Conservation (phyloP, 371 early-diverging fungal species). For the Phascolomyces articulosus region DNA sequence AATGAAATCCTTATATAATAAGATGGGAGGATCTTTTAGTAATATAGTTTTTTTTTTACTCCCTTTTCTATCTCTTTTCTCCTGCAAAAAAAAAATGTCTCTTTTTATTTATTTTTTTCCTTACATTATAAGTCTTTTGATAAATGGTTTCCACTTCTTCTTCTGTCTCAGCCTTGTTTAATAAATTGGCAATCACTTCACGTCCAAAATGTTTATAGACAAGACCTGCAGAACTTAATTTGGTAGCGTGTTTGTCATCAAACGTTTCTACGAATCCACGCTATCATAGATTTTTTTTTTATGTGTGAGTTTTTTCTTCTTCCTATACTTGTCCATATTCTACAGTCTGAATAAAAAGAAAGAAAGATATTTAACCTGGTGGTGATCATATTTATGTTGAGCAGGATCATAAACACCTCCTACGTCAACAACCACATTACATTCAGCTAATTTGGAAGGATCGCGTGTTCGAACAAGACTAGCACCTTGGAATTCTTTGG, state of each 20-base stretch:
- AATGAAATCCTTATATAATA: conserved; percentile 56
- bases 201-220: conserved; percentile 94
- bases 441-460: conserved; percentile 71
- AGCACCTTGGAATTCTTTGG: conserved; percentile 72
- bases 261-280: conserved; percentile 93
- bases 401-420: conserved; percentile 93
- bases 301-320: background rate
- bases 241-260: conserved; percentile 75
- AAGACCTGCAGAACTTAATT: conserved; percentile 92
- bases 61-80: background rate
- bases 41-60: background rate
- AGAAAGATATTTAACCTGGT: conserved; percentile 70
- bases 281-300: conserved; percentile 18
- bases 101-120: background rate
- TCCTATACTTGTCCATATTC: too few relatives aligned
- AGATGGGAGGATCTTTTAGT: background rate
- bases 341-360: too few relatives aligned
- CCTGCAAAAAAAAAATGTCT: background rate
- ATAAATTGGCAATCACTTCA: conserved; percentile 69
- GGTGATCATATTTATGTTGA: conserved; percentile 91
- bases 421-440: conserved; percentile 97
- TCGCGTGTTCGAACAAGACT: conserved; percentile 91
- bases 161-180: conserved; percentile 58
- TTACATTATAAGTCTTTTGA: conserved; percentile 80
- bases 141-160: conserved; percentile 67